Evolutionary conservation across 1,284 basidiomycete species (phyloP), one percentile per base, ranked within the genome.

Genomic region (Puccinia brachypodii): DNA sequence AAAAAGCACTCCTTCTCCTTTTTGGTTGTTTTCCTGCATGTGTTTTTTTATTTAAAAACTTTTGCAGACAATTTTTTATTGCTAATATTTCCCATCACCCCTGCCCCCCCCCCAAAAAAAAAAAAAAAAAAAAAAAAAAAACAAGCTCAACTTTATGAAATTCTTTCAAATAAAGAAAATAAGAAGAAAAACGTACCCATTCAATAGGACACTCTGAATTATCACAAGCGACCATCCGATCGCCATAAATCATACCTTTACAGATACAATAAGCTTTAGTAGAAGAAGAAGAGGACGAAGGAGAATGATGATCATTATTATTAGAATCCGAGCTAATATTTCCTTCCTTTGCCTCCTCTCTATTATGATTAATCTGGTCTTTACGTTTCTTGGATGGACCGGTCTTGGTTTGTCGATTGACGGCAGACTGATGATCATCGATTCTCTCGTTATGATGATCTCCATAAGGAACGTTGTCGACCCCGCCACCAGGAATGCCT

Each of bases 141-240:
- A 7, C 25, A 62, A 11, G 13, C 16, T 28, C 25, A 69, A 42
- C n/a, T n/a, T n/a, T n/a, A n/a, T 25, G 0, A 44, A 69, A 44
- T 50, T 11, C 9, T 50, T n/a, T 44, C 22, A 44, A 69, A 13
- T 62, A 11, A 62, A 62, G 28, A 22, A 28, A 6, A 31, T 3
- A 31, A 14, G 44, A 71, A 8, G 11, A 50, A 47, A 9, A 8
- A 79, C 68, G 38, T 11, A 80, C 77, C 77, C 77, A 80, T 80
- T 80, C 77, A 28, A 80, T 72, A 19, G 77, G 77, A 73, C 77
- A 80, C 9, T 60, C 38, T n/a, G 68, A 33, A 31, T 80, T 80
- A 50, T 80, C 77, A 62, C 77, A 80, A 22, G 56, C 77, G 2
- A 80, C 77, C 77, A 80, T 80, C 58, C 68, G 28, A 16, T 80